Percentiles rank a stretch among this genome's conserved stretches.
Evolutionary conservation across 1,284 basidiomycete species (phyloP).

Genomic region (Sparassis latifolia): DNA sequence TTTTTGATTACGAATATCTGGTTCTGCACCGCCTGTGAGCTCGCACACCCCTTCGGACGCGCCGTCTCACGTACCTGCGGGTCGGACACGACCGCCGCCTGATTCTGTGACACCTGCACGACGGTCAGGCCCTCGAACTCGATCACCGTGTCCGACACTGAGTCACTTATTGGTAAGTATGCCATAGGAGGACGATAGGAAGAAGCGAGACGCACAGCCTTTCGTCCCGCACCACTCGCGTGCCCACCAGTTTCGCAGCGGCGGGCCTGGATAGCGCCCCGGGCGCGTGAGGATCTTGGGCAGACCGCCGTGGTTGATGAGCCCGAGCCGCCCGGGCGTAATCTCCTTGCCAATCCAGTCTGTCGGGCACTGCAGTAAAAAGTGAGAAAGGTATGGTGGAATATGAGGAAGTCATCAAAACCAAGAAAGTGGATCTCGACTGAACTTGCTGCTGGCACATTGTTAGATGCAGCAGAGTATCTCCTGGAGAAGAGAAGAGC

Average conservation of each 20-base stretch:
- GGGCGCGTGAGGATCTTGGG: constrained; percentile 66
- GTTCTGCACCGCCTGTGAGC: constrained; percentile 33
- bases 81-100: constrained; percentile 71
- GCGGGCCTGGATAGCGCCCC: constrained; percentile 70
- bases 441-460: constrained; percentile 21
- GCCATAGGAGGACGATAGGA: too few species aligned
- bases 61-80: constrained; percentile 39
- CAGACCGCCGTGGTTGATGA: constrained; percentile 73
- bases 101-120: constrained; percentile 77
- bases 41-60: not conserved
- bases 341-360: constrained; percentile 69
- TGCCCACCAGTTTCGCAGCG: constrained; percentile 78
- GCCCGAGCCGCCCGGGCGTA: constrained; percentile 55
- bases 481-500: too few species aligned
- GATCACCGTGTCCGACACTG: constrained; percentile 70
- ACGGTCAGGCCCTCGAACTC: constrained; percentile 71
- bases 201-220: constrained; percentile 42
- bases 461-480: too few species aligned
- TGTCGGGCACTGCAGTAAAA: constrained; percentile 38
- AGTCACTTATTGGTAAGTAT: not conserved
- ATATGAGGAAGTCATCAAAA: not conserved
- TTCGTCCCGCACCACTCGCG: constrained; percentile 58
- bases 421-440: not conserved
- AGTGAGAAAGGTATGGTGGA: not conserved
- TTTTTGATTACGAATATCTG: constrained; percentile 77